Base-by-base conservation (phyloP, 2,329 filamentous ascomycete species). In the Sarocladium brachiariae region DNA sequence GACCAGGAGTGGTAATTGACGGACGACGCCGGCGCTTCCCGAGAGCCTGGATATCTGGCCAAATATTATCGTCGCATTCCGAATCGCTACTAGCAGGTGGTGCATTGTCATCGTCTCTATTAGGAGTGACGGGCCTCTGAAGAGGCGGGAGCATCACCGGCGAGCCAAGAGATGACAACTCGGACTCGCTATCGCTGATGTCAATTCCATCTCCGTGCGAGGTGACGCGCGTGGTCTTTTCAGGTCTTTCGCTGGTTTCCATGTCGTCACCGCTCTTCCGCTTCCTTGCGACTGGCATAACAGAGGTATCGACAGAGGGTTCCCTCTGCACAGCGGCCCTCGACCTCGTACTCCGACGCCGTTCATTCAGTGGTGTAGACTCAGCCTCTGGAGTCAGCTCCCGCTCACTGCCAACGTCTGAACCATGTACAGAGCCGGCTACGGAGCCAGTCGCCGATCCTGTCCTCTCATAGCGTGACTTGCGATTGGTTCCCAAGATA, bases 381-480 rank as follows among this genome's bases (percentile, higher is more conserved):
- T 86, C 83, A 24, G 81, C 82, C 51, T 87, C 82, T 0, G 76
- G 84, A 49, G 71, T 75, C 59, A 80, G 84, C 56, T 78, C 67
- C 71, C 77, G 31, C 54, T 64, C 37, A 58, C 65, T 60, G 68
- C 59, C n/a, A 61, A 61, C 21, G 37, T 49, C 46, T 2, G 51
- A 34, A 13, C 52, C 55, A 7, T 55, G 46, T 5, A 56, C 58
- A 2, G 57, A 58, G 14, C 53, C 51, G 21, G 54, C 52, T 9
- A 56, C 51, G 3, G 58, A 55, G 14, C 58, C 55, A n/a, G 46
- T 49, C 3, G 37, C 46, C 16, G 46, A 49, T 53, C 55, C 38
- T 7, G 46, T 49, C 4, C 30, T 49, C 13, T 49, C 46, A 27
- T 49, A 37, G 10, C 62, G 61, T 18, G 66, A 61, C 52, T 67